Conservation (phyloP, 768 basidiomycete species). For the Pleurotus djamor region DNA sequence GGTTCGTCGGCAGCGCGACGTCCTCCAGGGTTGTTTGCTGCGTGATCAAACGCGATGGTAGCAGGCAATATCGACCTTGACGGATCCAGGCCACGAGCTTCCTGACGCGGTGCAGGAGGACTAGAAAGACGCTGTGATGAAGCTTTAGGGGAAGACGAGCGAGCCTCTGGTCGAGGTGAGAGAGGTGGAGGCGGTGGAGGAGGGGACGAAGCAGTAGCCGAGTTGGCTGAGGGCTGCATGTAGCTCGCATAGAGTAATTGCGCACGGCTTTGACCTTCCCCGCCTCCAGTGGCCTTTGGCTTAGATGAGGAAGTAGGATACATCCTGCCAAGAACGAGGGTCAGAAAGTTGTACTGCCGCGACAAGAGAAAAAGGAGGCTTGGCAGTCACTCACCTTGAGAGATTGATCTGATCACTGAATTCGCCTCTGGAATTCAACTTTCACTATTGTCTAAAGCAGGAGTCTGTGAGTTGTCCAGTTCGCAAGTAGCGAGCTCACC, state of each 20-base stretch:
- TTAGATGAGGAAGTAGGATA: background rate
- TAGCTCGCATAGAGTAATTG: slow-evolving; percentile 4
- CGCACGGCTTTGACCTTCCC: background rate
- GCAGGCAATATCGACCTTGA: background rate
- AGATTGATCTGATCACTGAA: slow-evolving; percentile 17
- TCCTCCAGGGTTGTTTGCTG: background rate
- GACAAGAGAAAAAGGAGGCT: background rate
- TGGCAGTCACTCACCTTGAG: background rate
- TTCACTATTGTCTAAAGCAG: too few relatives aligned
- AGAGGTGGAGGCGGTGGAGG: background rate
- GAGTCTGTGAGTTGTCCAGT: too few relatives aligned
- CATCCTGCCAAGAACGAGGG: background rate
- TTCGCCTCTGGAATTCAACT: background rate
- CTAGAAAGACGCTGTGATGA: background rate
- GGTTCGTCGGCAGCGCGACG: too few relatives aligned
- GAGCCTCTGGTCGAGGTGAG: background rate
- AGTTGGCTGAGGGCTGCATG: background rate
- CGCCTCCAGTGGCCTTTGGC: background rate
- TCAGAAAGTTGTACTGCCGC: background rate
- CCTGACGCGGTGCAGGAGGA: background rate
- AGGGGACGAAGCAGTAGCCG: background rate
- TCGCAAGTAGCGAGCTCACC: too few relatives aligned
- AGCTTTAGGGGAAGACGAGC: background rate
- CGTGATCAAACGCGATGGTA: background rate
- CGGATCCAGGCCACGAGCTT: background rate